Evolutionary conservation across 441 rosid genomes (phyloP).

Genomic region (Populus hybrid): DNA sequence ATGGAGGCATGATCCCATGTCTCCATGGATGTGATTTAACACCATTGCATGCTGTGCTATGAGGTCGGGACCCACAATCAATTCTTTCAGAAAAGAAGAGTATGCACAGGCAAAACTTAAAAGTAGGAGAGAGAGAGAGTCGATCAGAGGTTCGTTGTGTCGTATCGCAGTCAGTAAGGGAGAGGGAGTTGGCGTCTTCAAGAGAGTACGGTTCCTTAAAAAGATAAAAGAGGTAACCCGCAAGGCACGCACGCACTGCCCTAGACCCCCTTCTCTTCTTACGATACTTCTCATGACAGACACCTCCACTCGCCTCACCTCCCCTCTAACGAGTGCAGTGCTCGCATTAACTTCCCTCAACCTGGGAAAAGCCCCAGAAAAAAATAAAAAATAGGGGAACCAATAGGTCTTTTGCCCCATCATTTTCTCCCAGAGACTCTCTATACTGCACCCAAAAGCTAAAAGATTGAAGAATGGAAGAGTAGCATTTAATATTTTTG

Average conservation of each 20-base stretch:
- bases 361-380: slow-evolving; percentile 1
- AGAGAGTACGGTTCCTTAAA: background rate
- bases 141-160: slow-evolving; percentile 21
- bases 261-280: background rate
- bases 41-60: slow-evolving; percentile 1
- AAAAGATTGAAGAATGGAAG: background rate
- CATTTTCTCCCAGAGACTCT: background rate
- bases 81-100: background rate
- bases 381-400: background rate
- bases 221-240: slow-evolving; percentile 34
- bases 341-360: background rate
- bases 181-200: background rate
- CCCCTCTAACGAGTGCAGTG: background rate
- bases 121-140: background rate
- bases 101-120: background rate
- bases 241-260: slow-evolving; percentile 34
- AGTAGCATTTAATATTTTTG: background rate
- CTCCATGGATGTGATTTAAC: slow-evolving; percentile 28
- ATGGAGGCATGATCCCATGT: slow-evolving; percentile 21
- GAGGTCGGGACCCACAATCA: slow-evolving; percentile 10
- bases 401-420: background rate
- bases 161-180: slow-evolving; percentile 29
- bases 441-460: background rate
- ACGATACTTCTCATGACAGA: background rate
- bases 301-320: background rate